Evolutionary conservation across 1,284 basidiomycete species (phyloP).

Genomic region (Phenoliferia sp.): DNA sequence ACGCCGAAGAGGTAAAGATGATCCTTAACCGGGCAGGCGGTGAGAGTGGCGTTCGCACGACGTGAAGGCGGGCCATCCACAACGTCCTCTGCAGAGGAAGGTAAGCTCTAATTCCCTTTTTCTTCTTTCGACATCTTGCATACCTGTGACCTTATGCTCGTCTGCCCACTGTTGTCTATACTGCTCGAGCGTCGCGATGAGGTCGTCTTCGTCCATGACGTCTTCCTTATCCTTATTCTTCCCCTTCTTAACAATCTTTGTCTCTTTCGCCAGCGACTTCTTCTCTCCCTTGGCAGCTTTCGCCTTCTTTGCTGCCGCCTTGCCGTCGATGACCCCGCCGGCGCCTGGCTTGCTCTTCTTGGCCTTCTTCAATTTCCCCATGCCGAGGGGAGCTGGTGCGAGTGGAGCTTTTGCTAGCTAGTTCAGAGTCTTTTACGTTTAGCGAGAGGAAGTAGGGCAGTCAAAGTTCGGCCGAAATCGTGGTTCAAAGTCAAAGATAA

Average conservation of each 20-base stretch:
- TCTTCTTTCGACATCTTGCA: neutral
- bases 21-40: slow-evolving; percentile 51
- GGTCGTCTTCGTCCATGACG: slow-evolving; percentile 64
- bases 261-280: slow-evolving; percentile 62
- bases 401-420: neutral
- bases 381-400: neutral
- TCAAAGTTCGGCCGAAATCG: neutral
- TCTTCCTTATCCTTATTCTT: slow-evolving; percentile 50
- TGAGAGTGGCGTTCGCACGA: slow-evolving; percentile 73
- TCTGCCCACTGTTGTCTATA: slow-evolving; percentile 55
- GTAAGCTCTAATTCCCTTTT: neutral
- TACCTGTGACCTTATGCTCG: slow-evolving; percentile 59
- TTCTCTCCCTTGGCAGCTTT: slow-evolving; percentile 50
- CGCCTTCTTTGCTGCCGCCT: slow-evolving; percentile 45
- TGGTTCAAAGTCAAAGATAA: neutral
- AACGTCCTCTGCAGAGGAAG: slow-evolving; percentile 53
- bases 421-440: neutral
- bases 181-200: slow-evolving; percentile 68
- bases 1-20: slow-evolving; percentile 29
- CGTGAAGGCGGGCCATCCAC: slow-evolving; percentile 71
- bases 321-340: neutral
- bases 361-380: slow-evolving; percentile 22
- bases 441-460: too few relatives aligned
- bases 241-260: slow-evolving; percentile 52
- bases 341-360: slow-evolving; percentile 15